phyloP scores from a whole-genome alignment of 768 basidiomycete species.

The Collybiopsis luxurians region DNA sequence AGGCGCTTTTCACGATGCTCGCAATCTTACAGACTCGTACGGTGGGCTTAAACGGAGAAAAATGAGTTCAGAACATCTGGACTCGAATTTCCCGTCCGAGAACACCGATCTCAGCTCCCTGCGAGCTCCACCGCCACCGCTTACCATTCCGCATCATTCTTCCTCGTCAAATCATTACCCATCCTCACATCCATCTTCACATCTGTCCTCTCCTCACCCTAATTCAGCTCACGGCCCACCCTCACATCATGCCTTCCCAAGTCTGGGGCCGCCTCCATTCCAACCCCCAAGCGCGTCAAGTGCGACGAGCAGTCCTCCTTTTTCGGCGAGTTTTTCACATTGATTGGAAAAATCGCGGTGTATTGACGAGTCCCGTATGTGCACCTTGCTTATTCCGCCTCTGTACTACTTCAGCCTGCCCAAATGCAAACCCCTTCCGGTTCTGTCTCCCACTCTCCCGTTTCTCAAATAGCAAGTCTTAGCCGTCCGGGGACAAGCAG shows the following conservation, averaged over 20 bases:
- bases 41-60: constrained; percentile 53
- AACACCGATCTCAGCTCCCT: constrained; percentile 22
- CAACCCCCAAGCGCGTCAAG: constrained; percentile 72
- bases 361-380: constrained; percentile 42
- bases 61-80: constrained; percentile 38
- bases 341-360: constrained; percentile 37
- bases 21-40: constrained; percentile 48
- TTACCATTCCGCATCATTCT: constrained; percentile 54
- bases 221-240: constrained; percentile 33
- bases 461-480: background rate
- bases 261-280: constrained; percentile 49
- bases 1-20: constrained; percentile 47
- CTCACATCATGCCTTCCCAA: constrained; percentile 44
- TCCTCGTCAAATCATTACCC: constrained; percentile 48
- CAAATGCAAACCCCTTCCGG: constrained; percentile 57
- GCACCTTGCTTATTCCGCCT: constrained; percentile 35
- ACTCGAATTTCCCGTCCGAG: constrained; percentile 47
- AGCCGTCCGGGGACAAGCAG: constrained; percentile 5
- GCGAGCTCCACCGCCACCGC: constrained; percentile 53
- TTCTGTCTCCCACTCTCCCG: constrained; percentile 3
- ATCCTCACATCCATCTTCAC: constrained; percentile 2
- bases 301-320: constrained; percentile 74
- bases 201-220: constrained; percentile 28
- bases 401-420: constrained; percentile 47
- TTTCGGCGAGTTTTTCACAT: constrained; percentile 78